Base-by-base conservation (phyloP, 495 filamentous ascomycete genomes). In the Rostrohypoxylon terebratum region DNA sequence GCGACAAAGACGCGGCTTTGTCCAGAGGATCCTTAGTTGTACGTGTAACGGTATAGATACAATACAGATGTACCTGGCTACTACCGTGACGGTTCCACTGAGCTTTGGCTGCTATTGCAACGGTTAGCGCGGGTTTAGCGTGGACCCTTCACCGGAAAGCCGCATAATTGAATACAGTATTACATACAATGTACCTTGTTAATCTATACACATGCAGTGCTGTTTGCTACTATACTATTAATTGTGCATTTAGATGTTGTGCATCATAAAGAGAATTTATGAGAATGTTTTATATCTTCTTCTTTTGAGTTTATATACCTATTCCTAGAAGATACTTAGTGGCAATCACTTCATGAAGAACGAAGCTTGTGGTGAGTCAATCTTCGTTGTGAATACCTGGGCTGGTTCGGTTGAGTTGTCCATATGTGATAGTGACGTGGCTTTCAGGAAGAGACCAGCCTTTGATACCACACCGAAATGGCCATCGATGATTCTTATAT, bases 381-480 rank as follows among this genome's bases (percentile, higher is more conserved):
- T 50, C 31, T 69, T 73, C 1, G 71, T 69, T 2, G 71, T 73
- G 5, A 73, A 69, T 31, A 55, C 21, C 14, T 51, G 60, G 25
- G 34, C 14, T 28, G 59, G 28, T 42, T 74, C 14, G 18, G 59
- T 40, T 20, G 61, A 47, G 25, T 25, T 60, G 28, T 31, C 42
- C 57, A 34, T 68, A 48, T 59, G 44, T 20, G 68, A 42, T 10
- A 64, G 13, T 20, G 59, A 53, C 34, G 62, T 47, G 38, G 59
- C 55, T 21, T 66, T 55, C 16, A 85, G 45, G 63, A 79, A 86
- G 1, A 86, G 53, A 11, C 81, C 84, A 33, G 79, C 51, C 2
- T 78, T 74, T 10, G 83, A 83, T 28, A 79, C 64, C 21, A 76
- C 80, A 11, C 84, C 83, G 57, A 86, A 86, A 38, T 82, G 75